A percentile compares a stretch with the other conserved stretches of the same genome.
phyloP scores from a whole-genome alignment of 306 rosid genomes.

The Quercus engelmannii region DNA sequence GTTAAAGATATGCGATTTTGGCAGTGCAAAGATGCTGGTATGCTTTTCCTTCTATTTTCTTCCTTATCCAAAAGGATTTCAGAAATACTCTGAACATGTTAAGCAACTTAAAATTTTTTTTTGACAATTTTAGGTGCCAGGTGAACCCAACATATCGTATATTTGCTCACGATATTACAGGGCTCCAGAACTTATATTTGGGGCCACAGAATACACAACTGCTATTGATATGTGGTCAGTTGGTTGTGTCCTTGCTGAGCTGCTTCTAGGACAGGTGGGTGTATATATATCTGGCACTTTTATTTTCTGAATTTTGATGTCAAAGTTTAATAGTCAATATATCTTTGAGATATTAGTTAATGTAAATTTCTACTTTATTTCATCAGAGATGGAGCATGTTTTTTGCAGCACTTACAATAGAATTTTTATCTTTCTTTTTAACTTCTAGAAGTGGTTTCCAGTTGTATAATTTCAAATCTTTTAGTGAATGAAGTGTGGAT shows the following conservation, averaged over 20 bases:
- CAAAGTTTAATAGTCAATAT: neutral
- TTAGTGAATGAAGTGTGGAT: neutral
- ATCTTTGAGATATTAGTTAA: neutral
- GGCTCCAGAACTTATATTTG: constrained; percentile 97
- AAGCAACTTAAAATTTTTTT: constrained; percentile 16
- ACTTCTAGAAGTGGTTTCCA: neutral
- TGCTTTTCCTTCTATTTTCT: constrained; percentile 5
- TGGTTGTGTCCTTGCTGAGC: constrained; percentile 93
- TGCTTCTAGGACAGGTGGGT: constrained; percentile 85
- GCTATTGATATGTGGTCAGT: constrained; percentile 98
- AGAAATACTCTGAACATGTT: neutral
- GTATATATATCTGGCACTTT: neutral
- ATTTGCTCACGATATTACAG: constrained; percentile 92
- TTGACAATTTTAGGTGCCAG: constrained; percentile 61
- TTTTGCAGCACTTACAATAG: neutral
- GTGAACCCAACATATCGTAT: constrained; percentile 95
- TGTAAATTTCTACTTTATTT: neutral
- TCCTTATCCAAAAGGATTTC: constrained; percentile 1
- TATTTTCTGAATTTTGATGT: neutral
- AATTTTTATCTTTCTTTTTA: neutral
- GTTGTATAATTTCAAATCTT: neutral
- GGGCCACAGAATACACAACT: constrained; percentile 93
- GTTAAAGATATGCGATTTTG: constrained; percentile 91
- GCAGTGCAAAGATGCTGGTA: constrained; percentile 96
- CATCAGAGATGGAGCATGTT: neutral